Evolutionary conservation across 441 rosid genomes (phyloP).

Genomic region (Brassica balearica): DNA sequence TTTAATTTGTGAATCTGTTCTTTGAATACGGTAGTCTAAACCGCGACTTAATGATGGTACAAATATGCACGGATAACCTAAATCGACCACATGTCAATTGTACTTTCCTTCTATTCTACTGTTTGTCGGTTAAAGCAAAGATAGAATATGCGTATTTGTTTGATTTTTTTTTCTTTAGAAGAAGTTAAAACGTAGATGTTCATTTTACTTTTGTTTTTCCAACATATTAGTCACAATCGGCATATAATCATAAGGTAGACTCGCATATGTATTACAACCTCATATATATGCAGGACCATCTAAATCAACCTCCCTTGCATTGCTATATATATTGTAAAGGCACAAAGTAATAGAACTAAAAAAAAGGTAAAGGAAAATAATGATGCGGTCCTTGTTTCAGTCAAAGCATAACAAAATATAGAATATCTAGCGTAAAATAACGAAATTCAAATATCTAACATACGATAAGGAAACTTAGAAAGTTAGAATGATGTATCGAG

Average conservation of each 20-base stretch:
- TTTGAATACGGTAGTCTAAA: constrained; percentile 3
- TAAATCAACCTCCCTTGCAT: constrained; percentile 12
- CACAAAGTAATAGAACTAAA: constrained; percentile 2
- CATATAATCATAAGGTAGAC: constrained; percentile 4
- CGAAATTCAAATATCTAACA: background rate
- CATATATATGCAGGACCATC: constrained; percentile 5
- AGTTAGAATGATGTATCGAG: constrained; percentile 4
- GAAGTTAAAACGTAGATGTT: background rate
- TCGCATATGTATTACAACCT: constrained; percentile 9
- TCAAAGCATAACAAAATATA: background rate
- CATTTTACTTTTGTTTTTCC: background rate
- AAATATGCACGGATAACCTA: background rate
- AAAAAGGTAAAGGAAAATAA: constrained; percentile 5
- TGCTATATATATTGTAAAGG: constrained; percentile 1
- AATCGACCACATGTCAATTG: background rate
- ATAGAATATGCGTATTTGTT: background rate
- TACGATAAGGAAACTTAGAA: constrained; percentile 19
- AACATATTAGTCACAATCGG: constrained; percentile 20
- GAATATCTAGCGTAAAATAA: background rate
- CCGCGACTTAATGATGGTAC: background rate
- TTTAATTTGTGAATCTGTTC: background rate
- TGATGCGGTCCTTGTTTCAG: constrained; percentile 8
- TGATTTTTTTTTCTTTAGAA: background rate
- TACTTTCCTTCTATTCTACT: background rate
- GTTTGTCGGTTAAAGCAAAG: background rate